Conservation (phyloP, 2,329 filamentous ascomycete species). For the Paracorniculantispora psalliotae region DNA sequence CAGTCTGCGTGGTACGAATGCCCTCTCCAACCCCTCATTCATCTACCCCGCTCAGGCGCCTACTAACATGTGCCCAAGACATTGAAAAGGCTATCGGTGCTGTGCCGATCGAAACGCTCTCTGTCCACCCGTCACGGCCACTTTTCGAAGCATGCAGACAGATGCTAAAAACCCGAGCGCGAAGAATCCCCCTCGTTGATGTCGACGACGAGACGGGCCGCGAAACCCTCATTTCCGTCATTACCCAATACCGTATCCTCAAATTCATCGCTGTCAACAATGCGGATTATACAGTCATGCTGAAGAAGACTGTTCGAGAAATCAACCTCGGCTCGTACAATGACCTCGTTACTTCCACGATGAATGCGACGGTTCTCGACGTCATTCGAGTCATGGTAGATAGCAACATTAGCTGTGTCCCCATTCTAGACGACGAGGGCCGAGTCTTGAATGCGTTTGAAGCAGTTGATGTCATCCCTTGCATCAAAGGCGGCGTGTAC, state of each 20-base stretch:
- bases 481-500: conserved; percentile 90
- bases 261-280: conserved; percentile 98
- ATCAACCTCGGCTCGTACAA: conserved; percentile 81
- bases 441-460: conserved; percentile 93
- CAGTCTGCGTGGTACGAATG: conserved; percentile 72
- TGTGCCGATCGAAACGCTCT: conserved; percentile 85
- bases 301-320: conserved; percentile 83
- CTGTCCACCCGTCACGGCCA: conserved; percentile 84
- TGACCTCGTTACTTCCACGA: conserved; percentile 73
- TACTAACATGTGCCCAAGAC: conserved; percentile 47
- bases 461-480: conserved; percentile 91
- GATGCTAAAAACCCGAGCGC: conserved; percentile 90
- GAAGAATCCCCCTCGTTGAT: conserved; percentile 89
- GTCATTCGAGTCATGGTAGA: conserved; percentile 92
- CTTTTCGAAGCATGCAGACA: conserved; percentile 92
- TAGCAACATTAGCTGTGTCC: conserved; percentile 89
- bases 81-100: conserved; percentile 94
- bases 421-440: conserved; percentile 75
- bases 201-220: conserved; percentile 89
- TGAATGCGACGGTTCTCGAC: conserved; percentile 88
- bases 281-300: conserved; percentile 75
- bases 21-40: background rate
- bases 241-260: conserved; percentile 96
- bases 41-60: background rate
- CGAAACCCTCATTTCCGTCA: conserved; percentile 90